These are phyloP conservation scores for Ustilaginoidea virens DNA, from an alignment of 2,329 filamentous ascomycete species.

Conservation along the genomic window DNA sequence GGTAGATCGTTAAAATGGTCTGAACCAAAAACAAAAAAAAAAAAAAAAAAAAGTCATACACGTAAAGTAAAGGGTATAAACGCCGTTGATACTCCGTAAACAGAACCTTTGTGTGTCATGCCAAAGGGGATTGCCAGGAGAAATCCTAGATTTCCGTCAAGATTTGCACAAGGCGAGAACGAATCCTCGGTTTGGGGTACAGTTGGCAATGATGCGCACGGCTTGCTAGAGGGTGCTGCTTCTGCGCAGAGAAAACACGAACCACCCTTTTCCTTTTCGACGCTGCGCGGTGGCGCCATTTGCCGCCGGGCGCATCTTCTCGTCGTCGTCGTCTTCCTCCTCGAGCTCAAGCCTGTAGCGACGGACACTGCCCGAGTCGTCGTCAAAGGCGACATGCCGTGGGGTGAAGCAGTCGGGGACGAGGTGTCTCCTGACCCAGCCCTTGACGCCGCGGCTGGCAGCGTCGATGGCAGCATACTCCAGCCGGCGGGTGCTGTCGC, in stretches of 20 bases:
- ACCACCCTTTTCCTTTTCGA: conserved; percentile 16
- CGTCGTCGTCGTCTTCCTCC: conserved; percentile 18
- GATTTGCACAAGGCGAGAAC: too few relatives aligned
- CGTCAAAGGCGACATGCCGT: conserved; percentile 39
- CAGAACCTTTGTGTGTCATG: too few relatives aligned
- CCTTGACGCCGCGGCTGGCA: conserved; percentile 41
- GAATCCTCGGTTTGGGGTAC: too few relatives aligned
- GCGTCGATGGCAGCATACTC: conserved; percentile 55
- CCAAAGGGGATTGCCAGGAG: too few relatives aligned
- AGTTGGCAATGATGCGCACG: too few relatives aligned
- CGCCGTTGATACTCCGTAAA: too few relatives aligned
- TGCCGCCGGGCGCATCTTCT: neutral
- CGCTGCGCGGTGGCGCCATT: too few relatives aligned
- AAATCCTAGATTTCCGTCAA: too few relatives aligned
- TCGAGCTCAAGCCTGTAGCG: conserved; percentile 45
- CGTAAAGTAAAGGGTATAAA: too few relatives aligned
- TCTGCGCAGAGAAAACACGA: conserved; percentile 15
- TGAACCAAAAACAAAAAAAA: too few relatives aligned
- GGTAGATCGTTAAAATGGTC: too few relatives aligned
- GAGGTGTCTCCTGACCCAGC: conserved; percentile 41
- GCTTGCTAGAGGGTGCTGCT: conserved; percentile 7
- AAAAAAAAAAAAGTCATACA: too few relatives aligned
- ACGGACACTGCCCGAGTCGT: conserved; percentile 47
- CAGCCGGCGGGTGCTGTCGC: conserved; percentile 42
- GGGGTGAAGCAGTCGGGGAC: conserved; percentile 47